A percentile compares a stretch with the other conserved stretches of the same genome.
These are phyloP conservation scores for Pseudomonodictys pantanalensis DNA, from an alignment of 495 filamentous ascomycete species.

Conservation along the genomic window DNA sequence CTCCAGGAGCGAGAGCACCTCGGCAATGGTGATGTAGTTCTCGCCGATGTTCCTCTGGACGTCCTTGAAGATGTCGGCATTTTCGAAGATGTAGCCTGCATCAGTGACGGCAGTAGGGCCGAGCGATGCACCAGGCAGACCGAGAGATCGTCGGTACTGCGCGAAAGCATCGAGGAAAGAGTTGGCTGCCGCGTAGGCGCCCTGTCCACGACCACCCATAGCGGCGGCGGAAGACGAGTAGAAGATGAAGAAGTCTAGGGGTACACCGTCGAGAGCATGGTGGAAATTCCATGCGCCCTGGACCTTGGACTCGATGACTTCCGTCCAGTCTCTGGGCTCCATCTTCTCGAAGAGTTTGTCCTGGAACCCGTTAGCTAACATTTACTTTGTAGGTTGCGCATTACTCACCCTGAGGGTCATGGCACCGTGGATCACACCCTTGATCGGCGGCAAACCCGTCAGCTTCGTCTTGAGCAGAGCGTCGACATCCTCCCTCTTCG, in stretches of 20 bases:
- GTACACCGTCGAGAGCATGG: constrained; percentile 8
- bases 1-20: constrained; percentile 3
- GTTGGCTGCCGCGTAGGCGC: constrained; percentile 32
- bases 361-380: not conserved
- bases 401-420: constrained; percentile 19
- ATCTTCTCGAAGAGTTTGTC: constrained; percentile 22
- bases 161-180: constrained; percentile 29
- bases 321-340: constrained; percentile 12
- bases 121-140: constrained; percentile 23
- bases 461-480: not conserved
- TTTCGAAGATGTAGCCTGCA: constrained; percentile 24
- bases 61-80: constrained; percentile 10
- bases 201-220: constrained; percentile 16
- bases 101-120: constrained; percentile 26
- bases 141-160: constrained; percentile 1
- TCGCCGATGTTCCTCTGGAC: constrained; percentile 10
- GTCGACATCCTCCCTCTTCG: constrained; percentile 4
- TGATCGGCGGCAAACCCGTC: constrained; percentile 11
- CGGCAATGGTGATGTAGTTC: constrained; percentile 7
- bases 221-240: constrained; percentile 14
- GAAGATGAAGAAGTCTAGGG: constrained; percentile 31
- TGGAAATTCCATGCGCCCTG: constrained; percentile 21
- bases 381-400: too few relatives aligned
- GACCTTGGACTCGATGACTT: constrained; percentile 12
- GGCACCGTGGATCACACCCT: constrained; percentile 24